Evolutionary conservation across 352 stramenopile genomes (phyloP).

Genomic region (Plasmopara halstedii): DNA sequence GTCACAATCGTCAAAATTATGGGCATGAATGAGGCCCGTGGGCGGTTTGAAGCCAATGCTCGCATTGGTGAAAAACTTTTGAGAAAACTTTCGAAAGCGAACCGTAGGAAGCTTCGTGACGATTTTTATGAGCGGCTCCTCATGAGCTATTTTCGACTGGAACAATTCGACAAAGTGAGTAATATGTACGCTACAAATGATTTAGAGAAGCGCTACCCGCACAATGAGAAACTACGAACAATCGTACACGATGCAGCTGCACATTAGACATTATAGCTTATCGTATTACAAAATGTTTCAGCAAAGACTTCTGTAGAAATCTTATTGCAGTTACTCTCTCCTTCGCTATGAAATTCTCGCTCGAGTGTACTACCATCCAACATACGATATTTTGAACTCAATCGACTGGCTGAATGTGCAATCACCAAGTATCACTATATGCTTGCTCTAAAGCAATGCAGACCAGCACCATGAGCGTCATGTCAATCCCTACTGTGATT

Average conservation of each 20-base stretch:
- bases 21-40: constrained; percentile 25
- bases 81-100: constrained; percentile 9
- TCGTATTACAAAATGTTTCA: no score
- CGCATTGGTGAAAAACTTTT: constrained; percentile 26
- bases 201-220: constrained; percentile 22
- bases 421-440: constrained; percentile 19
- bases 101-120: constrained; percentile 20
- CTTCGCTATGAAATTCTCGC: no score
- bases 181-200: constrained; percentile 13
- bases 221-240: constrained; percentile 28
- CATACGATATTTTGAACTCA: no score
- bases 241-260: constrained; percentile 23
- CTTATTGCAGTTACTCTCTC: no score
- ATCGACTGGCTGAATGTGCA: no score
- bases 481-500: constrained; percentile 29
- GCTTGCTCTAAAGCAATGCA: constrained; percentile 34
- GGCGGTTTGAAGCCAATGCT: constrained; percentile 22
- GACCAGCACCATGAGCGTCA: constrained; percentile 36
- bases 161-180: constrained; percentile 25
- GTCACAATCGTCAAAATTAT: constrained; percentile 31
- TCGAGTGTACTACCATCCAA: no score
- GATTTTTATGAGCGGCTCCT: constrained; percentile 29
- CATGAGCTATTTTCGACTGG: constrained; percentile 32
- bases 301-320: no score
- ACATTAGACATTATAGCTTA: constrained; percentile 12